Evolutionary conservation across 768 basidiomycete genomes (phyloP).

Genomic region (Obba rivulosa): DNA sequence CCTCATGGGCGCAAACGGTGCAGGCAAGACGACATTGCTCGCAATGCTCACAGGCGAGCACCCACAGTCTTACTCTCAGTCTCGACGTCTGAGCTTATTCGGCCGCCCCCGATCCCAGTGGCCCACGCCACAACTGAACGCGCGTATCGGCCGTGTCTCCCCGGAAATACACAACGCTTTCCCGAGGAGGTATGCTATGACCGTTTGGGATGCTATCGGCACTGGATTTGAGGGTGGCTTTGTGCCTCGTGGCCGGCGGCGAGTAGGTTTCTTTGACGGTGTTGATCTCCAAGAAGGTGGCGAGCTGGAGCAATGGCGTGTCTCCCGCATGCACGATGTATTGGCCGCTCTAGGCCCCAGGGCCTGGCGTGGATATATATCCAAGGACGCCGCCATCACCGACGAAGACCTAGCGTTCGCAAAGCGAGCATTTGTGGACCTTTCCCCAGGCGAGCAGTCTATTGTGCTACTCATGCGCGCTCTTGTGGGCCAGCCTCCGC

Average conservation of each 20-base stretch:
- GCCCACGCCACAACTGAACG: conserved; percentile 63
- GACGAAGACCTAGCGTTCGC: conserved; percentile 39
- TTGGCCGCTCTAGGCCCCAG: conserved; percentile 58
- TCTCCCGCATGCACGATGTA: conserved; percentile 48
- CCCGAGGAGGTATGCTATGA: conserved; percentile 63
- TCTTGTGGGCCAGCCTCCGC: conserved; percentile 63
- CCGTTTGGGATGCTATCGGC: conserved; percentile 74
- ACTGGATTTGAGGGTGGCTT: conserved; percentile 91
- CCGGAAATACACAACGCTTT: conserved; percentile 93
- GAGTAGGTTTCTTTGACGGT: conserved; percentile 41
- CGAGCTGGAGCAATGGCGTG: conserved; percentile 33
- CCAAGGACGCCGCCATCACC: neutral
- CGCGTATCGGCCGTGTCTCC: conserved; percentile 72
- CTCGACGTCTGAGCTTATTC: conserved; percentile 50
- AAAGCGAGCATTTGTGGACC: conserved; percentile 48
- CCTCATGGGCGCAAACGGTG: conserved; percentile 86
- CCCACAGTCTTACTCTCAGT: conserved; percentile 86
- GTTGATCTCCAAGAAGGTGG: conserved; percentile 33
- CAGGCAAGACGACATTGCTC: conserved; percentile 92
- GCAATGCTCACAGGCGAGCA: conserved; percentile 91
- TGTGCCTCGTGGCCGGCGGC: conserved; percentile 39
- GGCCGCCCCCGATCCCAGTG: conserved; percentile 54
- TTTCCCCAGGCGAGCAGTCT: conserved; percentile 73
- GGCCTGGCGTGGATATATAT: conserved; percentile 33
- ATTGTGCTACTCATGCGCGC: conserved; percentile 83